phyloP scores from a whole-genome alignment of 1,284 basidiomycete species.

The Tremellales sp. region DNA sequence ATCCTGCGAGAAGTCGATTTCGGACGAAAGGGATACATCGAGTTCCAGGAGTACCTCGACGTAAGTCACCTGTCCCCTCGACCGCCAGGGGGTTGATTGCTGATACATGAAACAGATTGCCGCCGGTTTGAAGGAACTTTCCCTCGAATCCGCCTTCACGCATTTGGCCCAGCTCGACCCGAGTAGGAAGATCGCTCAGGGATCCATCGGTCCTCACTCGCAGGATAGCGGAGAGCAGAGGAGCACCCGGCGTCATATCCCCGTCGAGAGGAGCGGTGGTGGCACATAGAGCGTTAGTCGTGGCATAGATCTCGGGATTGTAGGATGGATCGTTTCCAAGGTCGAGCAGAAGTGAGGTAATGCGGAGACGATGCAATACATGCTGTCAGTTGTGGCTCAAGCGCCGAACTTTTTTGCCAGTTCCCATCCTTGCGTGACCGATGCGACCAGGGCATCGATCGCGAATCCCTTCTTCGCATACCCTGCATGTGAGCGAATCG shows the following conservation, averaged over 20 bases:
- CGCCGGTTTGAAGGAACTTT: constrained; percentile 72
- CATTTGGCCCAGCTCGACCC: constrained; percentile 44
- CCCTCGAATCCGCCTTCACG: constrained; percentile 56
- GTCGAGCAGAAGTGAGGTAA: no score
- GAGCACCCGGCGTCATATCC: constrained; percentile 55
- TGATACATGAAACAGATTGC: constrained; percentile 59
- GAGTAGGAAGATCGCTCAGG: constrained; percentile 17
- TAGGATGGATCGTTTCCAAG: no score
- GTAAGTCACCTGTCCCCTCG: constrained; percentile 48
- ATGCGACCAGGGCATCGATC: constrained; percentile 69
- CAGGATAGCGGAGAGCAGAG: constrained; percentile 50
- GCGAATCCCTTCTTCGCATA: constrained; percentile 70
- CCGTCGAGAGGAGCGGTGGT: constrained; percentile 80
- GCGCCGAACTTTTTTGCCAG: constrained; percentile 50
- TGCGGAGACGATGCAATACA: no score
- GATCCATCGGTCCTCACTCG: constrained; percentile 30
- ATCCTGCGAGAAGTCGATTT: constrained; percentile 73
- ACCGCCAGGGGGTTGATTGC: constrained; percentile 5
- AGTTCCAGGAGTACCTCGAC: constrained; percentile 77
- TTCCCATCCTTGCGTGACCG: constrained; percentile 67
- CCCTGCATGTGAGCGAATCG: constrained; percentile 52
- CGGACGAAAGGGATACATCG: constrained; percentile 55
- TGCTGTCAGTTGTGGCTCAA: no score
- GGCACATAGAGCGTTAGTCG: constrained; percentile 54
- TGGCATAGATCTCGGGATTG: no score